Percentiles rank a stretch among this genome's conserved stretches.
Evolutionary conservation across 805 yeast species (phyloP).

Genomic region (Suhomyces pyralidae): DNA sequence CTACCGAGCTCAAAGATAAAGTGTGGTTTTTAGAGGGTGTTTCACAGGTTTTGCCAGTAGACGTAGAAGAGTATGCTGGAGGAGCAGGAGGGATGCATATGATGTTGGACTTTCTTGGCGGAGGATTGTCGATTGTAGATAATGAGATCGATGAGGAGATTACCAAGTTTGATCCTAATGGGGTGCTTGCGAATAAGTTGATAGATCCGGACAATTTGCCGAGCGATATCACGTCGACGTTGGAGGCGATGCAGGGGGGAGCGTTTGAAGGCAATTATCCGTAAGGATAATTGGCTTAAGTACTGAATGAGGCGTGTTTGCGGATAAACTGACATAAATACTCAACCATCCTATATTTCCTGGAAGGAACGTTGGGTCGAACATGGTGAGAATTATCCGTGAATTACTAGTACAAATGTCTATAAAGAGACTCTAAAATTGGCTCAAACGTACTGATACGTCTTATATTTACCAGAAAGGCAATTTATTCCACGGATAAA

Average conservation of each 20-base stretch:
- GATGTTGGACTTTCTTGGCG: conserved; percentile 86
- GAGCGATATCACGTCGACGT: conserved; percentile 49
- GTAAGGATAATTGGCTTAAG: too few species aligned
- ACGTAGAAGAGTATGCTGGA: conserved; percentile 86
- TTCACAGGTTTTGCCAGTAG: conserved; percentile 81
- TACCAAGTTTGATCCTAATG: conserved; percentile 42
- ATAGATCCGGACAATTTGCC: conserved; percentile 56
- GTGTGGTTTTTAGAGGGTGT: conserved; percentile 96
- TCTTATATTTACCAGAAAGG: too few species aligned
- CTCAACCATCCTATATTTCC: too few species aligned
- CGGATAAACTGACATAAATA: too few species aligned
- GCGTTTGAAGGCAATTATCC: too few species aligned
- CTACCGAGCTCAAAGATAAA: conserved; percentile 80
- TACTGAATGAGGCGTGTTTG: too few species aligned
- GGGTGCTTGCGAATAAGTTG: conserved; percentile 44
- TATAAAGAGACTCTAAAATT: too few species aligned
- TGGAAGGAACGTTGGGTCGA: too few species aligned
- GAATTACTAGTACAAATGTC: too few species aligned
- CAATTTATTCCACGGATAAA: too few species aligned
- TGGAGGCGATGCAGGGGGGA: conserved; percentile 51
- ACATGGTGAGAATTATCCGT: too few species aligned
- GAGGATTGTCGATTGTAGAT: conserved; percentile 46
- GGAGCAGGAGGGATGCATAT: conserved; percentile 86
- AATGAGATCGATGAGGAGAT: conserved; percentile 40
- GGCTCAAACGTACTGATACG: too few species aligned